Conservation (phyloP, 2,329 filamentous ascomycete genomes). For the Sporothrix mexicana region DNA sequence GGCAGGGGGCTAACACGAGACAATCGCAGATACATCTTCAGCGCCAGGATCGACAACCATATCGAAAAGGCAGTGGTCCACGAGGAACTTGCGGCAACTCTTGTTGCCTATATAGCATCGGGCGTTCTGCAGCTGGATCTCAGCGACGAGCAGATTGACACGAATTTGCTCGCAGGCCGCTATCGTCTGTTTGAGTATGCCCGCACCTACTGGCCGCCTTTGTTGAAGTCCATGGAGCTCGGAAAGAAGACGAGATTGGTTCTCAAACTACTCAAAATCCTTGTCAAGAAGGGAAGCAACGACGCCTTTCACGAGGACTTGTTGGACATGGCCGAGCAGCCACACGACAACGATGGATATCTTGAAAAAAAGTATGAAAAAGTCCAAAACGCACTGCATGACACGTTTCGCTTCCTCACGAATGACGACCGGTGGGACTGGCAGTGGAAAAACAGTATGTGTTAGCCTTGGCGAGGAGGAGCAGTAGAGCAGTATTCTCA, state of each 20-base stretch:
- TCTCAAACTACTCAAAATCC: conserved; percentile 8
- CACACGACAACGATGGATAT: not conserved
- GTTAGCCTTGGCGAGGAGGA: not conserved
- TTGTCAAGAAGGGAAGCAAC: not conserved
- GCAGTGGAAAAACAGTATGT: conserved; percentile 6
- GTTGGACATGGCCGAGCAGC: not conserved
- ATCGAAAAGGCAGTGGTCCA: not conserved
- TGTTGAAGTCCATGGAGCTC: not conserved
- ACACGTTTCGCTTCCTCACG: not conserved
- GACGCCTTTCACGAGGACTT: not conserved
- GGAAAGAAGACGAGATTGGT: not conserved
- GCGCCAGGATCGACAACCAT: not conserved
- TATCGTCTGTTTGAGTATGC: conserved; percentile 19
- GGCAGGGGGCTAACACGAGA: conserved; percentile 1
- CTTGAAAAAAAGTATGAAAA: not conserved
- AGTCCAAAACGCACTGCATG: conserved; percentile 1
- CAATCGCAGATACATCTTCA: conserved; percentile 18
- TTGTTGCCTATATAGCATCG: conserved; percentile 2
- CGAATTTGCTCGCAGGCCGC: conserved; percentile 7
- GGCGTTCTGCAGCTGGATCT: conserved; percentile 1
- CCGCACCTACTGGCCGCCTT: not conserved
- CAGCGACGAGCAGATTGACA: conserved; percentile 5
- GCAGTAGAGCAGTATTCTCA: conserved; percentile 16
- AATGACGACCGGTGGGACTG: not conserved
- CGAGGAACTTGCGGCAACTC: not conserved